Conservation (phyloP, 768 basidiomycete genomes). For the Kwoniella heveanensis region DNA sequence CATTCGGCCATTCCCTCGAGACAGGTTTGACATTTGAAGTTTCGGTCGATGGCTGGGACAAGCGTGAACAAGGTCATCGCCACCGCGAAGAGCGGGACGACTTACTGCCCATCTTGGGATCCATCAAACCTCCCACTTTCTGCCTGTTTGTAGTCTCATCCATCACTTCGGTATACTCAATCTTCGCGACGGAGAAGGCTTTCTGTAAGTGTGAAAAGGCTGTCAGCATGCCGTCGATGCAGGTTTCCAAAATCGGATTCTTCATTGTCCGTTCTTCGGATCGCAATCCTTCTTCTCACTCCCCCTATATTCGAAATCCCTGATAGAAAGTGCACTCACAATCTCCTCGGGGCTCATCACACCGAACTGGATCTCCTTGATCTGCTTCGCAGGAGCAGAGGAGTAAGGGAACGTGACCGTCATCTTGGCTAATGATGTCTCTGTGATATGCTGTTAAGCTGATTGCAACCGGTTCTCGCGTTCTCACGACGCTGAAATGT, state of each 20-base stretch:
- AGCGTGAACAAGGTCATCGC: constrained; percentile 21
- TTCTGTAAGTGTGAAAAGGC: constrained; percentile 64
- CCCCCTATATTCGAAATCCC: too few relatives aligned
- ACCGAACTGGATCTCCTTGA: constrained; percentile 97
- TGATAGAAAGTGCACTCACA: constrained; percentile 62
- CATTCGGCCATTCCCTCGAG: constrained; percentile 99
- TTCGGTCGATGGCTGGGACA: constrained; percentile 53
- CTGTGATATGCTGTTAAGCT: background rate
- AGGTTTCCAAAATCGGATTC: too few relatives aligned
- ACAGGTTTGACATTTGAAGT: constrained; percentile 95
- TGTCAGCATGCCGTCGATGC: constrained; percentile 22
- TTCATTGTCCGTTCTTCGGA: too few relatives aligned
- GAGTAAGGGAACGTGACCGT: constrained; percentile 66
- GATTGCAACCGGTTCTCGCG: background rate
- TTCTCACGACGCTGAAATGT: background rate
- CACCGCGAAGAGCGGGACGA: constrained; percentile 19
- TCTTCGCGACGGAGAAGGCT: constrained; percentile 97
- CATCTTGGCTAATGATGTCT: constrained; percentile 28
- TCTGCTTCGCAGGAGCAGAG: constrained; percentile 89
- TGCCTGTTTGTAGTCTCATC: constrained; percentile 88
- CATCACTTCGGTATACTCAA: constrained; percentile 98
- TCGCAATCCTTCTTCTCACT: too few relatives aligned
- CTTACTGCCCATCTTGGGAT: constrained; percentile 87
- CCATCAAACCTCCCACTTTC: constrained; percentile 92
- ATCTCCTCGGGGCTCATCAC: constrained; percentile 99